Conservation (phyloP, 2,329 filamentous ascomycete species). For the Dactylonectria estremocensis region DNA sequence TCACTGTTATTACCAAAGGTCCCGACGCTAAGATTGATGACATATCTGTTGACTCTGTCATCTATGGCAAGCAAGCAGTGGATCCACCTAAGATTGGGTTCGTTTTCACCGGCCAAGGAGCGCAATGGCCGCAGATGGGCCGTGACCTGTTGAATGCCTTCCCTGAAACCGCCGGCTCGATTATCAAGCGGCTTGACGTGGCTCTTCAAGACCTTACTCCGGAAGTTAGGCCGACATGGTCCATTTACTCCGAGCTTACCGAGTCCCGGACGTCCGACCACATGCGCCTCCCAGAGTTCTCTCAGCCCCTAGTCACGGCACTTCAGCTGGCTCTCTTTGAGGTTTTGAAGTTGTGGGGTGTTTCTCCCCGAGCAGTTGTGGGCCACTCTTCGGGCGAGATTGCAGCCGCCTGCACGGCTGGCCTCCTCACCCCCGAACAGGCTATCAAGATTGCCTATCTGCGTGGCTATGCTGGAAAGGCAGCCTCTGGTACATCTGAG, state of each 20-base stretch:
- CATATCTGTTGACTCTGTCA: slow-evolving; percentile 18
- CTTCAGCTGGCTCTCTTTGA: slow-evolving; percentile 59
- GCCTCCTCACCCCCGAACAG: slow-evolving; percentile 32
- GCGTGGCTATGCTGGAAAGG: slow-evolving; percentile 43
- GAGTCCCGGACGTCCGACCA: slow-evolving; percentile 14
- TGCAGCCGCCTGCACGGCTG: slow-evolving; percentile 51
- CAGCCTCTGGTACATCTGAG: slow-evolving; percentile 2
- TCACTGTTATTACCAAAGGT: slow-evolving; percentile 29
- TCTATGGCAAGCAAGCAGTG: slow-evolving; percentile 18
- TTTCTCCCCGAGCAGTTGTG: slow-evolving; percentile 48
- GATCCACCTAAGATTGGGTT: slow-evolving; percentile 37
- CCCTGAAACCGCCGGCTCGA: slow-evolving; percentile 12
- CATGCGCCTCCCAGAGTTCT: slow-evolving; percentile 41
- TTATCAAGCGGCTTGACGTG: slow-evolving; percentile 38
- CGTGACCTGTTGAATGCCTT: slow-evolving; percentile 44
- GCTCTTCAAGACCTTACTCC: slow-evolving; percentile 38
- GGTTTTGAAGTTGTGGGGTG: slow-evolving; percentile 47
- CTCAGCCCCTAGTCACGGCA: slow-evolving; percentile 58
- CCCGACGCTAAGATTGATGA: slow-evolving; percentile 15
- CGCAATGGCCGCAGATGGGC: slow-evolving; percentile 56
- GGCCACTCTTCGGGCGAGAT: slow-evolving; percentile 58
- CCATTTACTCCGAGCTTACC: slow-evolving; percentile 40
- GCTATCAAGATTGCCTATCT: slow-evolving; percentile 52
- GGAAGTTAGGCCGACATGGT: slow-evolving; percentile 17
- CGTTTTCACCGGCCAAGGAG: slow-evolving; percentile 57